Conservation (phyloP, 257 asterid genomes). For the Solanum clarkiae region DNA sequence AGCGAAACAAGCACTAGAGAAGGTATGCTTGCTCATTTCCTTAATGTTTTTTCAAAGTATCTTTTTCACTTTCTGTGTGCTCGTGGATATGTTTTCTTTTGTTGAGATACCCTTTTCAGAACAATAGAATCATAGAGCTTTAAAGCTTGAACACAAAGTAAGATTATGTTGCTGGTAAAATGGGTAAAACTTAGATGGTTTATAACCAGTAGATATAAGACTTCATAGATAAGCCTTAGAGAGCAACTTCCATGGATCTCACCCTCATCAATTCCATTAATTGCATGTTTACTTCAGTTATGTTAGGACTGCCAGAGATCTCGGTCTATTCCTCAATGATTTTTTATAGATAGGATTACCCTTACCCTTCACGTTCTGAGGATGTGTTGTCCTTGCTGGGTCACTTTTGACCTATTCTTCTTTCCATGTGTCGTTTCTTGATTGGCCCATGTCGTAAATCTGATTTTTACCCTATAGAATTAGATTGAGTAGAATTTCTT, state of each 20-base stretch:
- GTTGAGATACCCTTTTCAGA: not conserved
- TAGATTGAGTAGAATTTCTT: not conserved
- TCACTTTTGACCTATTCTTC: not conserved
- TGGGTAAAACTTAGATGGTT: not conserved
- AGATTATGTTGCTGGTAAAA: not conserved
- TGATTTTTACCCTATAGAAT: not conserved
- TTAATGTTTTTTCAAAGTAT: not conserved
- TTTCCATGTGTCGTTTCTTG: not conserved
- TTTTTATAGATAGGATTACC: not conserved
- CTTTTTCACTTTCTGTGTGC: not conserved
- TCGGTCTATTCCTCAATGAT: not conserved
- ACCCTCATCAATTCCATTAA: not conserved
- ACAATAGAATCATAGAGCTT: not conserved
- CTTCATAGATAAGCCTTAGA: not conserved
- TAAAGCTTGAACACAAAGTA: not conserved
- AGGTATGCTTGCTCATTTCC: slow-evolving; percentile 22
- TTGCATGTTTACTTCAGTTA: not conserved
- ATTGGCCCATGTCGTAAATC: not conserved
- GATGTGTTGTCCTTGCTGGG: not conserved
- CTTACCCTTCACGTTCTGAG: not conserved
- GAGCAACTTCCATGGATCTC: not conserved
- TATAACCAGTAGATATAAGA: not conserved
- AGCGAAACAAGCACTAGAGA: slow-evolving; percentile 80
- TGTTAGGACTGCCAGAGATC: not conserved
- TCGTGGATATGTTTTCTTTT: not conserved